Evolutionary conservation across 176 grass and related monocot species (phyloP), one percentile per base, ranked within the genome.

Genomic region (Musa beccarii): DNA sequence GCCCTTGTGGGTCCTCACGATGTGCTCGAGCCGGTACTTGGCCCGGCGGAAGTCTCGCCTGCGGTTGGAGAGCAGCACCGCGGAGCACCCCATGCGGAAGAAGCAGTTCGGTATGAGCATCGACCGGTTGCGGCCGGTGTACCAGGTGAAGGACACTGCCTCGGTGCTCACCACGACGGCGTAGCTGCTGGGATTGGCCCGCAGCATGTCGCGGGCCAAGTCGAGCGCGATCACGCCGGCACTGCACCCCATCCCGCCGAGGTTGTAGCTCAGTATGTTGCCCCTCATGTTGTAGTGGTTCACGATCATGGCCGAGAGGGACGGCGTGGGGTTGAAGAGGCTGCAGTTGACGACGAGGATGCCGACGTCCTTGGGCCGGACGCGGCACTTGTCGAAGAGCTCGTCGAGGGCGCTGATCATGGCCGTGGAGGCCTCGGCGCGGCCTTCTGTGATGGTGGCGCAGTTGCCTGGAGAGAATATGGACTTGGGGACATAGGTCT

Each of bases 251-350:
- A 93, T 98, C 74, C 94, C 94, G 1, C 94, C 94, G 10, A 98
- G 87, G 89, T 98, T 98, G 86, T 98, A 98, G 91, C 94, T 98
- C 74, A 98, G 87, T 63, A 98, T 93, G 83, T 98, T 98, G 1
- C 94, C 90, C 21, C 90, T 78, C 94, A 98, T 98, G 81, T 98
- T 93, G 90, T 93, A 98, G 86, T 98, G 94, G 83, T 98, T 98
- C 6, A 98, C 88, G 84, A 98, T 98, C 94, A 98, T 98, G 59
- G 94, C 94, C 0, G 94, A 98, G 8, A 98, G 86, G 0, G 94
- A 98, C 1, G 94, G 94, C 0, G 94, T 98, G 5, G 94, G 94
- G 80, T 98, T 98, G 90, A 98, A 98, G 75, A 98, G 94, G 82
- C 90, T 93, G 84, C 94, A 98, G 88, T 98, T 98, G 10, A 98